phyloP scores from a whole-genome alignment of 495 filamentous ascomycete genomes.

The Penicillium ochrochloron region DNA sequence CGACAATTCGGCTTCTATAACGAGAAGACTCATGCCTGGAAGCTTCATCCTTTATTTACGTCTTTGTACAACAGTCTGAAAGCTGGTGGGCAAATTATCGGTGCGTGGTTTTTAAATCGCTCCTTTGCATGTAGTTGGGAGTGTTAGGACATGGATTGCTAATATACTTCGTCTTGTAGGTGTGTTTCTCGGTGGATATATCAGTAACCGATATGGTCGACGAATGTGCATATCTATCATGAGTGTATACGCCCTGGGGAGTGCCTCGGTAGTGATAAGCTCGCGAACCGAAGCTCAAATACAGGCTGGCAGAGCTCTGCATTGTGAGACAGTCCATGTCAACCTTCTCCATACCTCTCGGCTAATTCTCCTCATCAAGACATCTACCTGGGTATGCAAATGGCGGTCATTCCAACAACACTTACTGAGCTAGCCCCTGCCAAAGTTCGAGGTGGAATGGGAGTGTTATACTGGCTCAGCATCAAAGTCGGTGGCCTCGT shows the following conservation, averaged over 20 bases:
- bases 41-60: constrained; percentile 29
- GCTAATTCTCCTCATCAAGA: background rate
- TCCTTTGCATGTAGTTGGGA: background rate
- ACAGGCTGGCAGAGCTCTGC: constrained; percentile 36
- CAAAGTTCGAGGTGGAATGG: constrained; percentile 38
- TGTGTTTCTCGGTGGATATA: constrained; percentile 32
- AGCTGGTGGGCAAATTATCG: constrained; percentile 22
- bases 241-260: constrained; percentile 39
- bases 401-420: constrained; percentile 36
- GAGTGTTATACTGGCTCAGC: constrained; percentile 37
- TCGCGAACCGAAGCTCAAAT: constrained; percentile 35
- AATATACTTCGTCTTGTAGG: constrained; percentile 11
- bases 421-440: constrained; percentile 41
- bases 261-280: constrained; percentile 38
- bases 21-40: constrained; percentile 22
- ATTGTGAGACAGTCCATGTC: constrained; percentile 16
- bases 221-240: constrained; percentile 42
- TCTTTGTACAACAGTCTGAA: constrained; percentile 48
- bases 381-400: constrained; percentile 44
- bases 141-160: background rate
- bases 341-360: background rate
- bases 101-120: constrained; percentile 1
- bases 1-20: constrained; percentile 39
- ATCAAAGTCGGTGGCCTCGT: constrained; percentile 34
- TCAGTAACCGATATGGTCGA: constrained; percentile 39